Base-by-base conservation (phyloP, 202 grass and related monocot genomes). In the Musa balbisiana region DNA sequence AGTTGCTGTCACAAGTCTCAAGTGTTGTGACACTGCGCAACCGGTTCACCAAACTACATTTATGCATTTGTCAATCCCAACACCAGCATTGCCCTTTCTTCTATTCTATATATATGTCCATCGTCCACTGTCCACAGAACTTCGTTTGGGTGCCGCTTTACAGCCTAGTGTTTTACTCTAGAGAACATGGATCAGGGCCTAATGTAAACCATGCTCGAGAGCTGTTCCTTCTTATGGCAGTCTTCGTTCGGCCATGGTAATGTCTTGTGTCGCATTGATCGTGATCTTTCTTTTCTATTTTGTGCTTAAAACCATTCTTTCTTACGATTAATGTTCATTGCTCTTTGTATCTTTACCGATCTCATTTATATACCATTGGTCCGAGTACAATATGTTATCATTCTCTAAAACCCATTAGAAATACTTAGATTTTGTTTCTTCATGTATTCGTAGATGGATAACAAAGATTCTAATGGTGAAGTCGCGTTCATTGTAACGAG, bases 401-500 rank as follows among this genome's bases (percentile, higher is more conserved):
- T 43, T 43, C 33, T 43, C 4, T 6, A 6, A 43, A 5, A 43
- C 33, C 33, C 33, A 43, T 43, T 43, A 43, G 33, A 5, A 43
- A 5, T 43, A 5, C 33, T 43, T 43, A 43, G 4, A 43, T 43
- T 6, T 43, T 6, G 33, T 43, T 43, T 43, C 33, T 43, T 43
- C 33, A 43, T 43, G 33, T 43, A 43, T 8, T 43, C 33, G 33
- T 43, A 65, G 63, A 84, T 84, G 82, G 71, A 16, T 27, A 63
- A 33, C 13, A 20, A 13, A 70, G 52, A 19, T 52, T 49, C 8
- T 43, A 78, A 78, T 14, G 82, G 69, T 8, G 51, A 74, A 27
- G 56, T 65, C 49, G 52, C 15, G 0, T 56, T 90, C 59, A 84
- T 49, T 29, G 82, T 90, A 56, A 85, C 21, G 8, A 78, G 72